phyloP scores from a whole-genome alignment of 805 yeast species.

The Yueomyces sp. region DNA sequence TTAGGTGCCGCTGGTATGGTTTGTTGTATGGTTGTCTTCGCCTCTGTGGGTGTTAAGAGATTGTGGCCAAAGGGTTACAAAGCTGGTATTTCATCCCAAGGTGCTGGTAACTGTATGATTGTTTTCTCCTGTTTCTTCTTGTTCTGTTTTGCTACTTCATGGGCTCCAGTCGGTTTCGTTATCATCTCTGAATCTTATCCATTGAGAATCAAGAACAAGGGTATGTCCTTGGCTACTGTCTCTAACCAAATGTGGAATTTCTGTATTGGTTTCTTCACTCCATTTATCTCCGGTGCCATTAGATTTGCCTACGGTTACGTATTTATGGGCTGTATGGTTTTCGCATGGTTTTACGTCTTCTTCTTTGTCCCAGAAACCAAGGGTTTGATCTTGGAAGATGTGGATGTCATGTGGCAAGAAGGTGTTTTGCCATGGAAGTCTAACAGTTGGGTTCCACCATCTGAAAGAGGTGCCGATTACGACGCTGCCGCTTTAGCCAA shows the following conservation, averaged over 20 bases:
- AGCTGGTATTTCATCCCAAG: conserved; percentile 31
- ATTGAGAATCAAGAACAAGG: conserved; percentile 52
- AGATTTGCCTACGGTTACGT: conserved; percentile 63
- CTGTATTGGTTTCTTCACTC: conserved; percentile 59
- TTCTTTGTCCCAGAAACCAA: conserved; percentile 63
- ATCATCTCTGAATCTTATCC: conserved; percentile 64
- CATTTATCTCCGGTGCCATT: conserved; percentile 52
- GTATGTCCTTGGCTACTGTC: conserved; percentile 47
- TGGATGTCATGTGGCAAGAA: conserved; percentile 42
- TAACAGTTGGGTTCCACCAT: conserved; percentile 35
- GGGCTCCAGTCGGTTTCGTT: conserved; percentile 65
- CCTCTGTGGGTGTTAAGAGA: conserved; percentile 47
- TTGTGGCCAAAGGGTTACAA: conserved; percentile 27
- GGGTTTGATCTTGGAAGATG: conserved; percentile 70
- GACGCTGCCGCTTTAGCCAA: conserved; percentile 8
- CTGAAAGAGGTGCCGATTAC: conserved; percentile 19
- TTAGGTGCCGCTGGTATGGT: conserved; percentile 39
- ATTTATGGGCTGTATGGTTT: conserved; percentile 46
- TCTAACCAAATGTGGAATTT: conserved; percentile 61
- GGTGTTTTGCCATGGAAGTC: conserved; percentile 32
- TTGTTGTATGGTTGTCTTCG: conserved; percentile 35
- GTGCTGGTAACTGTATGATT: conserved; percentile 62
- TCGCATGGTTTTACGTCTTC: conserved; percentile 50
- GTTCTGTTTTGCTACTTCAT: conserved; percentile 63
- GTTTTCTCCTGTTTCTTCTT: conserved; percentile 59